Evolutionary conservation across 2,329 filamentous ascomycete genomes (phyloP).

Genomic region (Clathrospora elynae): DNA sequence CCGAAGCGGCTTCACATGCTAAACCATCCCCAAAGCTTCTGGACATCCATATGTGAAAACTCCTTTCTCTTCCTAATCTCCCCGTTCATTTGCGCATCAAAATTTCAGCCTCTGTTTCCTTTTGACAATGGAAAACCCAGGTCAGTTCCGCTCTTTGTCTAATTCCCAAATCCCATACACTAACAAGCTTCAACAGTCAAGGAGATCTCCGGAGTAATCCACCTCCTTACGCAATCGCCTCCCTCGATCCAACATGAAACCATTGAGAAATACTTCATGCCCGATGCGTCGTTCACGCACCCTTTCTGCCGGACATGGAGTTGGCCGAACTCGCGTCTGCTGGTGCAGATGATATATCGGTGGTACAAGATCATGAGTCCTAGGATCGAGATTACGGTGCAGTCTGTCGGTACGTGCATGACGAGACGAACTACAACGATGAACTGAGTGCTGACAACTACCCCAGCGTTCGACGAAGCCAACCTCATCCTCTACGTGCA

Average conservation of each 20-base stretch:
- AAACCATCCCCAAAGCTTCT: not conserved
- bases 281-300: conserved; percentile 74
- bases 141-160: conserved; percentile 12
- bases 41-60: conserved; percentile 1
- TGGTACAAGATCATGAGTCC: conserved; percentile 83
- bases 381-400: conserved; percentile 68
- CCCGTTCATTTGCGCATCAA: not conserved
- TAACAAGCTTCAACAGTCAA: conserved; percentile 40
- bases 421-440: too few species aligned
- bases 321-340: conserved; percentile 66
- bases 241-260: conserved; percentile 68
- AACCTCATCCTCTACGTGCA: conserved; percentile 73
- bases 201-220: conserved; percentile 71
- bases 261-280: conserved; percentile 74
- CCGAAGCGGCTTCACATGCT: conserved; percentile 12
- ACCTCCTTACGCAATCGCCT: conserved; percentile 68
- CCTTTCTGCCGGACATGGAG: conserved; percentile 73
- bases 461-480: conserved; percentile 72
- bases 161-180: not conserved
- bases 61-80: not conserved
- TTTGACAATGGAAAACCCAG: conserved; percentile 36
- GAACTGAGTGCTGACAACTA: too few species aligned
- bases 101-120: not conserved
- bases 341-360: conserved; percentile 70
- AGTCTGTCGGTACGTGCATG: conserved; percentile 62